Conservation (phyloP, 805 yeast species). For the Sugiyamaella mastotermitis region DNA sequence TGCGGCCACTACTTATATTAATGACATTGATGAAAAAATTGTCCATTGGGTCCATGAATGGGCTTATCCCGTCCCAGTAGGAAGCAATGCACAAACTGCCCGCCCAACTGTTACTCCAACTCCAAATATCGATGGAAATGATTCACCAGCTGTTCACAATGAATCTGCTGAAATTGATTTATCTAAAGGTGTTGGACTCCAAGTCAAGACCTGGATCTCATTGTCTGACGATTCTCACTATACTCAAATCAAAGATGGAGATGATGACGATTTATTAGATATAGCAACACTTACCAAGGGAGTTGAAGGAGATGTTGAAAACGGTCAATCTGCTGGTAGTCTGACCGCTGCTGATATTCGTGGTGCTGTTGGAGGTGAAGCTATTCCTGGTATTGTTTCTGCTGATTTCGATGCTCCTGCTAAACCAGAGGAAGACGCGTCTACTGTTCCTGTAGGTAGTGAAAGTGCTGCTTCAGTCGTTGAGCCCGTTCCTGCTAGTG, state of each 20-base stretch:
- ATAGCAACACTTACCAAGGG: conserved; percentile 32
- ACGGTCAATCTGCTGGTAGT: conserved; percentile 24
- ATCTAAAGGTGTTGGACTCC: conserved; percentile 20
- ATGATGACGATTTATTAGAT: conserved; percentile 40
- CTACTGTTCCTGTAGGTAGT: conserved; percentile 3
- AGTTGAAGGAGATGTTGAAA: conserved; percentile 11
- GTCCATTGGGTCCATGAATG: conserved; percentile 30
- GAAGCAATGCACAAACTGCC: too few relatives aligned
- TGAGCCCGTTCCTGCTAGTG: not conserved
- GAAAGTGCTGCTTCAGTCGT: not conserved
- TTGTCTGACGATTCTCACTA: conserved; percentile 12
- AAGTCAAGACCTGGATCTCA: conserved; percentile 32
- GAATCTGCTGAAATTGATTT: too few relatives aligned
- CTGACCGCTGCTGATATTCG: conserved; percentile 44
- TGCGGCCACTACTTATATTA: conserved; percentile 14
- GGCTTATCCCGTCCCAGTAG: conserved; percentile 21
- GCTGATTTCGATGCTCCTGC: conserved; percentile 11
- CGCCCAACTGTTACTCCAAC: conserved; percentile 5
- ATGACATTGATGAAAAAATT: conserved; percentile 20
- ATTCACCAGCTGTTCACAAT: not conserved
- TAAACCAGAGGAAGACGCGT: conserved; percentile 24
- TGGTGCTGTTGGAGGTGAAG: conserved; percentile 49
- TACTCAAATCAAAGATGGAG: conserved; percentile 30
- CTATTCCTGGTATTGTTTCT: conserved; percentile 38
- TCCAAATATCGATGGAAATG: conserved; percentile 9